Conservation (phyloP, 2,329 filamentous ascomycete species). For the Trichoderma sp. region DNA sequence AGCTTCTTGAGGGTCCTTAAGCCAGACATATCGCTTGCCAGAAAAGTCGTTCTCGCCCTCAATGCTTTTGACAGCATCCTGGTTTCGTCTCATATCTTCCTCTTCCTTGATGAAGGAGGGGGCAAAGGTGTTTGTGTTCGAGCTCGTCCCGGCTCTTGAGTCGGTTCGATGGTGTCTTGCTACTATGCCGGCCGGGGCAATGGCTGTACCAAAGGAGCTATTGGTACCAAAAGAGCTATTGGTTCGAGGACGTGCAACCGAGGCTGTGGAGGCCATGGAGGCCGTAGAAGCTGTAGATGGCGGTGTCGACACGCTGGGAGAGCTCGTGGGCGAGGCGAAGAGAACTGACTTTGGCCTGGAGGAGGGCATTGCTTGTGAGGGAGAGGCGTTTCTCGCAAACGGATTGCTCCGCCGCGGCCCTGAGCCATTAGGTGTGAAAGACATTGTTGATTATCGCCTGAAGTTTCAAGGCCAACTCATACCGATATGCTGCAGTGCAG, state of each 20-base stretch:
- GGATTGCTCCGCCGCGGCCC: constrained; percentile 78
- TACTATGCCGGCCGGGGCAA: constrained; percentile 40
- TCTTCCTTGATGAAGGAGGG: constrained; percentile 94
- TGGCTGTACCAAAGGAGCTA: constrained; percentile 49
- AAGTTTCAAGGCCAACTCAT: constrained; percentile 27
- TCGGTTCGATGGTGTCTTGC: constrained; percentile 51
- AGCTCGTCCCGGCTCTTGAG: constrained; percentile 65
- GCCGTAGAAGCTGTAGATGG: constrained; percentile 52
- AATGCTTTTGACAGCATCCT: constrained; percentile 67
- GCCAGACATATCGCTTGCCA: constrained; percentile 97
- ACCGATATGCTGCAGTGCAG: constrained; percentile 23
- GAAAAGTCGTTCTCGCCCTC: constrained; percentile 99
- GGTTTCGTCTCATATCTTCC: constrained; percentile 66
- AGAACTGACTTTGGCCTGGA: constrained; percentile 74
- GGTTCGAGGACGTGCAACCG: constrained; percentile 70
- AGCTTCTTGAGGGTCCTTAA: constrained; percentile 81
- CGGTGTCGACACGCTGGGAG: constrained; percentile 30
- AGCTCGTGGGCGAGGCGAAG: constrained; percentile 49
- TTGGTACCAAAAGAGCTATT: constrained; percentile 55
- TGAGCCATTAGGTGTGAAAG: constrained; percentile 39
- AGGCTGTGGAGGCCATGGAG: constrained; percentile 35
- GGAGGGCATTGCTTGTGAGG: constrained; percentile 60
- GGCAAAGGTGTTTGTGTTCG: constrained; percentile 78
- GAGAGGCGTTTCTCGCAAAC: constrained; percentile 69
- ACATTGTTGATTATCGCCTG: constrained; percentile 34